Evolutionary conservation across 768 basidiomycete genomes (phyloP).

Genomic region (Boletus subcaerulescens): DNA sequence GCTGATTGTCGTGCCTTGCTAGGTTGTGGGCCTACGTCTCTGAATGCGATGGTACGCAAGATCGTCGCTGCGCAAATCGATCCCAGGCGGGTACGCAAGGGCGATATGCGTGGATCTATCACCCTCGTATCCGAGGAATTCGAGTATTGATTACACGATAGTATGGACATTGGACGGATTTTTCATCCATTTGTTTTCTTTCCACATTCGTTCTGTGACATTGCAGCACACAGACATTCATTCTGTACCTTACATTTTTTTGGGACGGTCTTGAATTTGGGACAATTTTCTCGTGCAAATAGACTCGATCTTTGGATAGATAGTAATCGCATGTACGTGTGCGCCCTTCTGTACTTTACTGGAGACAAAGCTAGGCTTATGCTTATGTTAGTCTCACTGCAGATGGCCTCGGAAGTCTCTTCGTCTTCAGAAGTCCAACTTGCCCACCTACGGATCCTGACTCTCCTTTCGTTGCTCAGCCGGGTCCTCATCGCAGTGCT

Average conservation of each 20-base stretch:
- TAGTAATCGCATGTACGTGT: too few relatives aligned
- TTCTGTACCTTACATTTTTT: too few relatives aligned
- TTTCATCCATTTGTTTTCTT: neutral
- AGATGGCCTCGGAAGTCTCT: neutral
- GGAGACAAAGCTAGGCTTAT: too few relatives aligned
- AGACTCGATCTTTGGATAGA: neutral
- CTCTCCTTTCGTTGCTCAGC: slow-evolving; percentile 21
- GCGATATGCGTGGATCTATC: slow-evolving; percentile 58
- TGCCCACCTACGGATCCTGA: slow-evolving; percentile 21
- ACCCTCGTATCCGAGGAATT: slow-evolving; percentile 68
- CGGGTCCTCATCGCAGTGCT: slow-evolving; percentile 20
- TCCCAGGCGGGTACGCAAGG: slow-evolving; percentile 47
- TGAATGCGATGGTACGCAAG: slow-evolving; percentile 69
- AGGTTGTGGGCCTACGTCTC: slow-evolving; percentile 73
- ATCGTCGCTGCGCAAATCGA: slow-evolving; percentile 59
- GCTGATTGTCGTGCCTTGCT: neutral
- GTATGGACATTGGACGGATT: neutral
- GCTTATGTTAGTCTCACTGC: too few relatives aligned
- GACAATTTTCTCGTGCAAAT: too few relatives aligned
- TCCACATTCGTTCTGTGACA: slow-evolving; percentile 7
- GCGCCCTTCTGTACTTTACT: too few relatives aligned
- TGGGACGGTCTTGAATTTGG: too few relatives aligned
- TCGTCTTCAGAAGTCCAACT: neutral
- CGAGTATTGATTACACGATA: slow-evolving; percentile 41
- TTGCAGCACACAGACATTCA: too few relatives aligned